These are phyloP conservation scores for Petunia axillaris DNA, from an alignment of 257 asterid genomes.

Conservation along the genomic window DNA sequence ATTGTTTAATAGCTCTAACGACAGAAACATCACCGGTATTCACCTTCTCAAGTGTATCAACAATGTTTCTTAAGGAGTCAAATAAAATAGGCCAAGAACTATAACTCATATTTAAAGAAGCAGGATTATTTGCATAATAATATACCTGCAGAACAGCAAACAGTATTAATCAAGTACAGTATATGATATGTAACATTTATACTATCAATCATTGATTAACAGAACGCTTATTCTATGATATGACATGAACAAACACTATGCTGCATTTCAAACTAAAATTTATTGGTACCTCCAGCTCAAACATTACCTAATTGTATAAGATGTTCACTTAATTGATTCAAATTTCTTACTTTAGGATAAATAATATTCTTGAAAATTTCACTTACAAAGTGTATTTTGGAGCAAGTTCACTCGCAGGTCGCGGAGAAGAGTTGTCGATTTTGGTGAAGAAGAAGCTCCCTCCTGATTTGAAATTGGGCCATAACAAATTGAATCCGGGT, in stretches of 20 bases:
- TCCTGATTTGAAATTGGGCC: too few species aligned
- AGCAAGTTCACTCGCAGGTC: too few species aligned
- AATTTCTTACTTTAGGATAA: not conserved
- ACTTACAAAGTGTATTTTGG: too few species aligned
- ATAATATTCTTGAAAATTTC: not conserved
- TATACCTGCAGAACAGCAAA: constrained; percentile 56
- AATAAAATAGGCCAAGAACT: constrained; percentile 58
- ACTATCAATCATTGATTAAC: not conserved
- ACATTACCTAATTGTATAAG: not conserved
- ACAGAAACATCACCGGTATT: constrained; percentile 41
- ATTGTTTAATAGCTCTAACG: constrained; percentile 58
- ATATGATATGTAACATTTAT: not conserved
- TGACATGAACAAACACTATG: not conserved
- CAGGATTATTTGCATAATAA: constrained; percentile 43
- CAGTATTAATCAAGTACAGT: not conserved
- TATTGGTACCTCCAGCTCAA: too few species aligned
- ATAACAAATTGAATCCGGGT: too few species aligned
- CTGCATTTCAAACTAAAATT: not conserved
- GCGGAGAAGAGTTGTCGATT: too few species aligned
- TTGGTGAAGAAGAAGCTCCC: too few species aligned
- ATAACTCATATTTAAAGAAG: constrained; percentile 56
- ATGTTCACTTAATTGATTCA: not conserved
- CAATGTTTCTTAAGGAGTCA: constrained; percentile 51
- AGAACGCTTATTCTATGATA: constrained; percentile 3
- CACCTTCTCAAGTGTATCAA: constrained; percentile 46